phyloP scores from a whole-genome alignment of 257 asterid genomes.

The Ehretia macrophylla region DNA sequence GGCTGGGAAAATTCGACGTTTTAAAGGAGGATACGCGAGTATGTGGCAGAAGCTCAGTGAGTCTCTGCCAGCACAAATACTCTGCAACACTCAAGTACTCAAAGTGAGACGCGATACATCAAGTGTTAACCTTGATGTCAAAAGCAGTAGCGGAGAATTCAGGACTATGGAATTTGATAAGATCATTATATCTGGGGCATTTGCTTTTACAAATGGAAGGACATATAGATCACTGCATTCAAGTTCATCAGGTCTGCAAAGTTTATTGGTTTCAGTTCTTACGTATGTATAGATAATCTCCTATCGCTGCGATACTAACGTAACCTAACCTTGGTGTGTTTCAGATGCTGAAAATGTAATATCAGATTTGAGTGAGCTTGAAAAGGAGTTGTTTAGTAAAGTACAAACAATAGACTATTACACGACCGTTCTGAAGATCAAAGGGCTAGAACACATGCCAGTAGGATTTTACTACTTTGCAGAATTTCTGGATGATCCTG shows the following conservation, averaged over 20 bases:
- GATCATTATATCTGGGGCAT: constrained; percentile 62
- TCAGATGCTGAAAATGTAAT: constrained; percentile 20
- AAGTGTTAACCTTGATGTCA: constrained; percentile 27
- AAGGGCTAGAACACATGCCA: constrained; percentile 67
- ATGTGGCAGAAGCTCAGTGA: constrained; percentile 60
- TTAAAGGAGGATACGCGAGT: constrained; percentile 71
- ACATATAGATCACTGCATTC: constrained; percentile 50
- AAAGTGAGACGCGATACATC: constrained; percentile 42
- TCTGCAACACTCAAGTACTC: constrained; percentile 60
- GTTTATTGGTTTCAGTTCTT: neutral
- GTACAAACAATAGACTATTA: constrained; percentile 70
- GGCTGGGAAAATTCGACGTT: constrained; percentile 85
- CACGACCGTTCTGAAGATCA: constrained; percentile 76
- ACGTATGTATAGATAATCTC: neutral
- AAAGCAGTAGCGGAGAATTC: constrained; percentile 26
- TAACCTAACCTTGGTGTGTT: no score
- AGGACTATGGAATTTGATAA: constrained; percentile 52
- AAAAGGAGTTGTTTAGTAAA: constrained; percentile 57
- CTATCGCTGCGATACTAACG: no score
- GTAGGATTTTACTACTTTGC: constrained; percentile 74
- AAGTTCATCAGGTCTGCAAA: constrained; percentile 28
- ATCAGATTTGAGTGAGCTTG: constrained; percentile 57
- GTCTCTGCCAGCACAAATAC: constrained; percentile 47
- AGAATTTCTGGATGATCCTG: constrained; percentile 77
- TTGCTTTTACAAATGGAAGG: constrained; percentile 55